Evolutionary conservation across 225 moss, liverwort and hornwort species (phyloP), one percentile per base, ranked within the genome.

Genomic region (Antitrichia curtipendula): DNA sequence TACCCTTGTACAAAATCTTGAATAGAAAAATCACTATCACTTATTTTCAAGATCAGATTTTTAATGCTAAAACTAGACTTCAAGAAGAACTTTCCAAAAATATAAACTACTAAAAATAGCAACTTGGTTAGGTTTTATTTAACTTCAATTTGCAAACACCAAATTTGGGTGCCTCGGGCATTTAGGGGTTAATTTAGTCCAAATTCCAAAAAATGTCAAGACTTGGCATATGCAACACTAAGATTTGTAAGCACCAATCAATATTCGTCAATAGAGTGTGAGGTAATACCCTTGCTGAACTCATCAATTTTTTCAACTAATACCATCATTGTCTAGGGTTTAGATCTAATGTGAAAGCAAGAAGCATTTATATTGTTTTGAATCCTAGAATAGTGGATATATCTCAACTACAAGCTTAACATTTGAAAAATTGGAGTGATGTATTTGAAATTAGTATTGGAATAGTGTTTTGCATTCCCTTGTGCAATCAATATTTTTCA

Each of bases 221-320:
- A 73, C 7, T 49, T 47, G 2, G 0, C 18, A 18, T 47, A 29
- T 11, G 1, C 28, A 31, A 18, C 1, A 29, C 1, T 0, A 31
- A 29, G 19, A 73, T n/a, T n/a, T n/a, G n/a, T n/a, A n/a, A n/a
- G n/a, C 18, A 45, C 73, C 7, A 45, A 10, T 17, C 3, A 73
- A 47, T 31, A 73, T 47, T 31, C 4, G 10, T 47, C 2, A 4
- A 31, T 47, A 29, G 2, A 29, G 0, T 29, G 2, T 45, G 6
- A 45, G 0, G 4, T 32, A 2, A 50, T 2, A 13, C 3, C 3
- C 0, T 0, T 75, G 8, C 1, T 50, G 3, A 75, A 8, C 1
- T 49, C 2, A 31, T 49, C 29, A 20, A 32, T 4, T 3, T 29
- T 73, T 20, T 50, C 6, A 74, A 21, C 7, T 32, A 8, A 32